Evolutionary conservation across 2,329 filamentous ascomycete species (phyloP).

Genomic region (Penicillium sp.): DNA sequence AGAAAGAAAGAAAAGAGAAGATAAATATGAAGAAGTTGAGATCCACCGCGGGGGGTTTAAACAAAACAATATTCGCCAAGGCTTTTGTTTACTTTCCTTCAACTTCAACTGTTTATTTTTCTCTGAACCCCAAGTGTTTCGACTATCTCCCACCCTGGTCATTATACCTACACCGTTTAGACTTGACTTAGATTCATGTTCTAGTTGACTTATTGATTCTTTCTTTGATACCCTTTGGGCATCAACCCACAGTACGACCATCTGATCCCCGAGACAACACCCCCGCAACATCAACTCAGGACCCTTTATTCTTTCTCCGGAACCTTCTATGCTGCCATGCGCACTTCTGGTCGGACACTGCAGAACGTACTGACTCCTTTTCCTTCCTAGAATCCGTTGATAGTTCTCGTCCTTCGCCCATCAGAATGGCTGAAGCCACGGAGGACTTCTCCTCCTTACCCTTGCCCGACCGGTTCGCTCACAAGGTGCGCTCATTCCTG

Average conservation of each 20-base stretch:
- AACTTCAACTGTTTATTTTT: slow-evolving; percentile 21
- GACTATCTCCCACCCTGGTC: neutral
- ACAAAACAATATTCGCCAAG: slow-evolving; percentile 25
- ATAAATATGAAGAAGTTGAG: slow-evolving; percentile 10
- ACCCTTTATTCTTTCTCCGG: neutral
- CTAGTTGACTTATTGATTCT: slow-evolving; percentile 1
- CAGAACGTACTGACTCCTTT: neutral
- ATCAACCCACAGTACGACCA: slow-evolving; percentile 18
- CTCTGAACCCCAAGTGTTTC: neutral
- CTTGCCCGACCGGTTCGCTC: slow-evolving; percentile 42
- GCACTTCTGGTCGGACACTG: neutral
- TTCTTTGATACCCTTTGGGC: slow-evolving; percentile 18
- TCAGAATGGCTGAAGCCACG: slow-evolving; percentile 43
- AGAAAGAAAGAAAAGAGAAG: neutral
- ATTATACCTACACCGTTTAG: neutral
- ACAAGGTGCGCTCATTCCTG: slow-evolving; percentile 36
- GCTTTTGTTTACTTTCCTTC: slow-evolving; percentile 27
- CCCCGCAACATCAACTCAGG: neutral
- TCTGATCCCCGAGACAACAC: neutral
- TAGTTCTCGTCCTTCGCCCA: neutral
- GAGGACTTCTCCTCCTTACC: slow-evolving; percentile 45
- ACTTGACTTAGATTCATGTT: neutral
- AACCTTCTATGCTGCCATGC: neutral
- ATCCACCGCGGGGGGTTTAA: slow-evolving; percentile 28
- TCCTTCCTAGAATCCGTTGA: neutral